A percentile compares a stretch with the other conserved stretches of the same genome.
These are phyloP conservation scores for Polyplosphaeria fusca DNA, from an alignment of 495 filamentous ascomycete genomes.

Conservation along the genomic window DNA sequence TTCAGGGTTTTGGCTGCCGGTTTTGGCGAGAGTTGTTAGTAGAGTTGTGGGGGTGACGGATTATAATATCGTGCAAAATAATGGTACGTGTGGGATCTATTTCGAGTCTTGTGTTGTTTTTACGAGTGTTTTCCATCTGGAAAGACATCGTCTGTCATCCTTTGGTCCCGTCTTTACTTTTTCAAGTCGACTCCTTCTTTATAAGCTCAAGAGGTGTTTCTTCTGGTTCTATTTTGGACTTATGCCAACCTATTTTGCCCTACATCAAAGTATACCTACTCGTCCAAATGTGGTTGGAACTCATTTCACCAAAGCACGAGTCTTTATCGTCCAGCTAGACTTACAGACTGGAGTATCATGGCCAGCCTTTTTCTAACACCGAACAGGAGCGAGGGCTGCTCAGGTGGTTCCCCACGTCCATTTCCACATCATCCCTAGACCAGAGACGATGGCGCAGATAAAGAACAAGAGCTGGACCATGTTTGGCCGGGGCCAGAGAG, in stretches of 20 bases:
- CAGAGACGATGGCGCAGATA: slow-evolving; percentile 44
- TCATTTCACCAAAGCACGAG: too few species aligned
- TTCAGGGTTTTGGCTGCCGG: slow-evolving; percentile 59
- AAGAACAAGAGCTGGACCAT: slow-evolving; percentile 66
- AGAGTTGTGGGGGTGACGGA: slow-evolving; percentile 62
- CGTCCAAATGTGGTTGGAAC: too few species aligned
- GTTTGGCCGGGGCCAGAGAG: slow-evolving; percentile 79
- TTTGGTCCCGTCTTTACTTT: too few species aligned
- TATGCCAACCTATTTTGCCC: too few species aligned
- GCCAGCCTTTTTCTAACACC: not conserved
- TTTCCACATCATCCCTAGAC: slow-evolving; percentile 85
- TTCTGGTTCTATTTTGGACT: too few species aligned
- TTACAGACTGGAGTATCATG: too few species aligned
- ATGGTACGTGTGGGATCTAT: slow-evolving; percentile 61
- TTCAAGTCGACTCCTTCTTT: too few species aligned
- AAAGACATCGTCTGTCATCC: too few species aligned
- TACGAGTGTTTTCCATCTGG: not conserved
- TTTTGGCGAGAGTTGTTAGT: slow-evolving; percentile 68
- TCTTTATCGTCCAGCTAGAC: too few species aligned
- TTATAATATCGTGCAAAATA: slow-evolving; percentile 96
- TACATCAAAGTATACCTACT: too few species aligned
- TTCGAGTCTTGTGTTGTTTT: not conserved
- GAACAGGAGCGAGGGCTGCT: slow-evolving; percentile 67
- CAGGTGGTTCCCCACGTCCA: slow-evolving; percentile 91
- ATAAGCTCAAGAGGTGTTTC: too few species aligned